Evolutionary conservation across 148 eudicot species (phyloP).

Genomic region (Camellia granthamiana): DNA sequence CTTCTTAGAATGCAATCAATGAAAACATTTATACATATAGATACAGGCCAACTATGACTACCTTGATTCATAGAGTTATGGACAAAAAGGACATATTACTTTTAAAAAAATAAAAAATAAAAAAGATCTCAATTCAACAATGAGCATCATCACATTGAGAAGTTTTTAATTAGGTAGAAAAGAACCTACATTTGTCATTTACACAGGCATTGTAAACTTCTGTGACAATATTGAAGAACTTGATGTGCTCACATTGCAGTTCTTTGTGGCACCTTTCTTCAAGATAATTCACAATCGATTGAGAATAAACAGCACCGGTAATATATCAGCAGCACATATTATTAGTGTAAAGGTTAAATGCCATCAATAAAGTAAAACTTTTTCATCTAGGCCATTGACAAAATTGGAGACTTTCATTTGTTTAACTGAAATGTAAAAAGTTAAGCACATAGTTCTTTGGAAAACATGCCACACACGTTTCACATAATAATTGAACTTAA

Average conservation of each 20-base stretch:
- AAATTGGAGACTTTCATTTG: not conserved
- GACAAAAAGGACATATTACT: not conserved
- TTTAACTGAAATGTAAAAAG: not conserved
- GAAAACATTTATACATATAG: not conserved
- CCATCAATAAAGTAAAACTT: not conserved
- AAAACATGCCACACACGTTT: no score
- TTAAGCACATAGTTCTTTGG: not conserved
- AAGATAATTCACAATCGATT: constrained; percentile 77
- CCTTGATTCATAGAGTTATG: not conserved
- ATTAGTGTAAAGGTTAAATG: not conserved
- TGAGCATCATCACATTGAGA: not conserved
- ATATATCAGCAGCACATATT: not conserved
- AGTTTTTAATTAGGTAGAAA: not conserved
- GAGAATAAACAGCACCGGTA: constrained; percentile 10
- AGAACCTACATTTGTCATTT: constrained; percentile 76
- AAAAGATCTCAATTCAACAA: not conserved
- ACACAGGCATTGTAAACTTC: constrained; percentile 69
- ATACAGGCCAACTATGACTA: not conserved
- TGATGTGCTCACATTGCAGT: constrained; percentile 64
- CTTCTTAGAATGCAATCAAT: not conserved
- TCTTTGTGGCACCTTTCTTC: constrained; percentile 92
- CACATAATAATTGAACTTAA: no score
- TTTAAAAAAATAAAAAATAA: no score
- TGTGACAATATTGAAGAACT: constrained; percentile 48
- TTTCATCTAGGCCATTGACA: constrained; percentile 10